These are phyloP conservation scores for Alternaria sp. DNA, from an alignment of 2,329 filamentous ascomycete species.

Conservation along the genomic window DNA sequence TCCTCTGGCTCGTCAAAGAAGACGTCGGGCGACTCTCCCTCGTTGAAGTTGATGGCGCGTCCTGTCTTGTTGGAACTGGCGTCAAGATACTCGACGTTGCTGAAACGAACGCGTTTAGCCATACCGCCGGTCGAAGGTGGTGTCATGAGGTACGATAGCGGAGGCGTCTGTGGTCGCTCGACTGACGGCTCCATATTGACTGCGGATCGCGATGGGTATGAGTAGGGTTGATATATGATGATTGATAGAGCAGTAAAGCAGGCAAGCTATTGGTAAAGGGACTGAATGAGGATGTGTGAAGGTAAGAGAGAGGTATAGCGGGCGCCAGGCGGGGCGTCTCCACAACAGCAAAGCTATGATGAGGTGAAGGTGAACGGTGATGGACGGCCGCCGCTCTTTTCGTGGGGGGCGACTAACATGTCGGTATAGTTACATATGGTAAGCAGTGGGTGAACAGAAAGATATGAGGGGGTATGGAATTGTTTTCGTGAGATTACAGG, in stretches of 20 bases:
- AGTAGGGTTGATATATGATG: neutral
- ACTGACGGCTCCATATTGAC: constrained; percentile 4
- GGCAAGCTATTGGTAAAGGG: neutral
- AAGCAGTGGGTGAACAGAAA: neutral
- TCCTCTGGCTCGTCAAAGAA: constrained; percentile 19
- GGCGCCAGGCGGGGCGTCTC: neutral
- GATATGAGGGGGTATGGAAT: neutral
- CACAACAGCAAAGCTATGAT: neutral
- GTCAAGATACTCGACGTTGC: neutral
- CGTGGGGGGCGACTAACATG: too few species aligned
- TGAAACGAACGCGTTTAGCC: constrained; percentile 16
- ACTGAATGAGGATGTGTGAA: neutral
- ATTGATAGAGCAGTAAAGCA: neutral
- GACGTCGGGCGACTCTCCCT: constrained; percentile 6
- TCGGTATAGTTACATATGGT: too few species aligned
- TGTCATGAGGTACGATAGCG: constrained; percentile 17
- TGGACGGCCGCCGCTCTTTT: neutral
- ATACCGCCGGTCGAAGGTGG: constrained; percentile 27
- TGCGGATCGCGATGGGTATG: neutral
- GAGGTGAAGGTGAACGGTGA: constrained; percentile 15
- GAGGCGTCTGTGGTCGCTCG: constrained; percentile 16
- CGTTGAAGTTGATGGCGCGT: neutral
- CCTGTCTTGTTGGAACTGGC: neutral
- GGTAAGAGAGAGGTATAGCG: constrained; percentile 10
- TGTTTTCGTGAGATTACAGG: neutral